Evolutionary conservation across 2,329 filamentous ascomycete genomes (phyloP).

Genomic region (Xylaria sp.): DNA sequence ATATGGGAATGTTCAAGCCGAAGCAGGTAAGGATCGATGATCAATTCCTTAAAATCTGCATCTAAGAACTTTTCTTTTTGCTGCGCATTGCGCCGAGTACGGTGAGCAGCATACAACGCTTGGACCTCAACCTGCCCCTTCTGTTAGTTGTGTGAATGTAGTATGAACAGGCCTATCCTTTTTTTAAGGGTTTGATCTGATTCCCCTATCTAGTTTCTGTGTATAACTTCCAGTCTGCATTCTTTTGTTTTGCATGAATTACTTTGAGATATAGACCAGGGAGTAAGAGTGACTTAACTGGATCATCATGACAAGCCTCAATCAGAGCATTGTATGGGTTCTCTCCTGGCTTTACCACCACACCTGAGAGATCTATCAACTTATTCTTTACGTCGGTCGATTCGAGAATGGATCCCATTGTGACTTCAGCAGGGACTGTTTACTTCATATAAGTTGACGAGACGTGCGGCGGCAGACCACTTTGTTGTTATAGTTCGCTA

Average conservation of each 20-base stretch:
- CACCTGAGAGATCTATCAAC: conserved; percentile 65
- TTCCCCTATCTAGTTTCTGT: neutral
- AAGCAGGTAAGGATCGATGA: conserved; percentile 78
- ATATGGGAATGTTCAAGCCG: conserved; percentile 72
- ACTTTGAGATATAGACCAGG: neutral
- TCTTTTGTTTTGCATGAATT: neutral
- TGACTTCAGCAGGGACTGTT: neutral
- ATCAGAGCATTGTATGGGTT: conserved; percentile 85
- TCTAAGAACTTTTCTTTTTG: conserved; percentile 80
- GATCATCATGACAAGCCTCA: conserved; percentile 70
- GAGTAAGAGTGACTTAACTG: conserved; percentile 61
- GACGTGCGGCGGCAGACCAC: neutral
- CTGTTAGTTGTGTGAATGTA: conserved; percentile 30
- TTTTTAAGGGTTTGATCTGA: neutral
- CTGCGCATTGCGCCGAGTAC: conserved; percentile 77
- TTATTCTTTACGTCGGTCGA: conserved; percentile 59
- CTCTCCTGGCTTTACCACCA: conserved; percentile 61
- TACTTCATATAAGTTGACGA: neutral
- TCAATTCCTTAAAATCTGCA: conserved; percentile 73
- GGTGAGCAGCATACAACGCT: conserved; percentile 76
- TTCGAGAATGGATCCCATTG: conserved; percentile 53
- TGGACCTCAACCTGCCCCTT: conserved; percentile 71
- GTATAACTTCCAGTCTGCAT: neutral
- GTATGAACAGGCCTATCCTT: neutral
- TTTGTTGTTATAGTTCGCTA: neutral